Conservation (phyloP, 179 eudicot species). For the Carnegiea gigantea region DNA sequence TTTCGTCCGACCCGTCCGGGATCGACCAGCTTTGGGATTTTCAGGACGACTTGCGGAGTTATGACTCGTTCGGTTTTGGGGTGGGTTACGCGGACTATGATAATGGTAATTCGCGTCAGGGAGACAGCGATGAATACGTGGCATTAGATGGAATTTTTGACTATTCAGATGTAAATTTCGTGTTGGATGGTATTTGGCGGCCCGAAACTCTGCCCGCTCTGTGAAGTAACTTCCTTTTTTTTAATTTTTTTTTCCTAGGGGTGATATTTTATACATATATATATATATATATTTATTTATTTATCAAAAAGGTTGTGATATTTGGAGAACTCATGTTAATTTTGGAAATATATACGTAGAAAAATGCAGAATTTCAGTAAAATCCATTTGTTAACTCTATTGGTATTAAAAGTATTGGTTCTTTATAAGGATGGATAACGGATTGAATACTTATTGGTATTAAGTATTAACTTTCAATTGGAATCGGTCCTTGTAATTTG, state of each 20-base stretch:
- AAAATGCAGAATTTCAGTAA: background rate
- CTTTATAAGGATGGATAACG: too few relatives aligned
- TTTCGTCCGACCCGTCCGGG: slow-evolving; percentile 29
- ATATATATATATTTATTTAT: slow-evolving; percentile 1
- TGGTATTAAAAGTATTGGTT: background rate
- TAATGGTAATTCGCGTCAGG: background rate
- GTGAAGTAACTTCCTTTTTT: slow-evolving; percentile 12
- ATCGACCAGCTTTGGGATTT: slow-evolving; percentile 52
- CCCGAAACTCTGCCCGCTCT: slow-evolving; percentile 53
- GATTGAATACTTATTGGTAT: too few relatives aligned
- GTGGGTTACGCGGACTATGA: slow-evolving; percentile 11
- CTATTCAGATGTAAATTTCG: slow-evolving; percentile 39
- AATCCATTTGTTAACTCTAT: background rate
- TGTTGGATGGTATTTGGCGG: slow-evolving; percentile 39
- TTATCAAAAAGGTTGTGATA: background rate
- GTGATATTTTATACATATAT: too few relatives aligned
- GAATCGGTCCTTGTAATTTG: too few relatives aligned
- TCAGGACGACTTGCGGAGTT: slow-evolving; percentile 34
- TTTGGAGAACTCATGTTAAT: slow-evolving; percentile 3
- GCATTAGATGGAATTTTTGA: slow-evolving; percentile 62
- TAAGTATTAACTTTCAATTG: too few relatives aligned
- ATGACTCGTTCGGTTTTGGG: slow-evolving; percentile 53
- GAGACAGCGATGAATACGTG: slow-evolving; percentile 38
- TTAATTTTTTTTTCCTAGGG: background rate
- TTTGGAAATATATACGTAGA: background rate